phyloP scores from a whole-genome alignment of 164 flowering plant species.

The Pachysandra terminalis region DNA sequence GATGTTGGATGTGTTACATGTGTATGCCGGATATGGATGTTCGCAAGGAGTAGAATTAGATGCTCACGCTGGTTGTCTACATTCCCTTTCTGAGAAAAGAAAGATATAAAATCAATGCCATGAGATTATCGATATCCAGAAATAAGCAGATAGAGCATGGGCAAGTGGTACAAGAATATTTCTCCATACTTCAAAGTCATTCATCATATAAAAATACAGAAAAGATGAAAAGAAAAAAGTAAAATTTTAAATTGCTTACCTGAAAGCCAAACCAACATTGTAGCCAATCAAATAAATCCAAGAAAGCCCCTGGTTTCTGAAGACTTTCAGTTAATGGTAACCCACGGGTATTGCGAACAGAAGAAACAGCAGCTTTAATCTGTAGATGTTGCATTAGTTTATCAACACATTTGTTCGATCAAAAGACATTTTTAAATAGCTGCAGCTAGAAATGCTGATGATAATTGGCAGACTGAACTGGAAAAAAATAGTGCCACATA shows the following conservation, averaged over 20 bases:
- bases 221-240: neutral
- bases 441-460: neutral
- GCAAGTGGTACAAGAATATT: neutral
- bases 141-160: neutral
- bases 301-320: slow-evolving; percentile 26
- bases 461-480: neutral
- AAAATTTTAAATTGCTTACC: slow-evolving; percentile 31
- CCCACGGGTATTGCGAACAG: slow-evolving; percentile 61
- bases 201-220: slow-evolving; percentile 42
- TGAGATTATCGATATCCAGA: neutral
- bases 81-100: slow-evolving; percentile 64
- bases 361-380: slow-evolving; percentile 75
- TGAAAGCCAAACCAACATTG: slow-evolving; percentile 80
- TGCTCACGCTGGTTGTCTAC: slow-evolving; percentile 92
- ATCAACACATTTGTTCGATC: slow-evolving; percentile 2
- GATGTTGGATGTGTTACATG: slow-evolving; percentile 36
- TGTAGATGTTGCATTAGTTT: slow-evolving; percentile 24
- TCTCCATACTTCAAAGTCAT: neutral
- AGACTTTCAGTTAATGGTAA: slow-evolving; percentile 48
- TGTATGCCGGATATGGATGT: slow-evolving; percentile 52
- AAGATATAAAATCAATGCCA: neutral
- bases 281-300: slow-evolving; percentile 82
- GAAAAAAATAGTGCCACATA: neutral
- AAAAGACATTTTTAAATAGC: neutral
- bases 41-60: slow-evolving; percentile 86